Conservation (phyloP, 1,284 basidiomycete genomes). For the Malassezia arunalokei region DNA sequence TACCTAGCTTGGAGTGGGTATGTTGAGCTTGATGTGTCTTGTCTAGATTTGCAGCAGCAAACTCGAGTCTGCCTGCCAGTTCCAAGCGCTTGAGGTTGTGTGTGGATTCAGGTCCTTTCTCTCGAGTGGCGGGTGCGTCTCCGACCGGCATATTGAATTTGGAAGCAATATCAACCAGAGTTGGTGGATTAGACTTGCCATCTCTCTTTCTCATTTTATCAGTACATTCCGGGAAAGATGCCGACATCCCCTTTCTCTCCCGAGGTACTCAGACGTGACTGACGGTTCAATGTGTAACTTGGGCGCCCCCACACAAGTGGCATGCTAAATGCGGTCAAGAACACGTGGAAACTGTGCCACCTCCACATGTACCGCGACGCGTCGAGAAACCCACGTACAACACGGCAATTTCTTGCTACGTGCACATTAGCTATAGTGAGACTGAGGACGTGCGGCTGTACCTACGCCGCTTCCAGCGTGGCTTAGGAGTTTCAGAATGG, state of each 20-base stretch:
- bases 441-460: background rate
- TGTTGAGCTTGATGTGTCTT: background rate
- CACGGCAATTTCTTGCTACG: too few relatives aligned
- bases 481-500: background rate
- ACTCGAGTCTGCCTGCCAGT: slow-evolving; percentile 7
- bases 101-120: background rate
- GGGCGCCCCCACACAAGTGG: too few relatives aligned
- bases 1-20: slow-evolving; percentile 10
- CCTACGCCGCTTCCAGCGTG: background rate
- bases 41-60: background rate
- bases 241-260: background rate
- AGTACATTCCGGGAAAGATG: background rate
- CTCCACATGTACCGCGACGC: background rate
- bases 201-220: background rate
- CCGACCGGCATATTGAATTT: slow-evolving; percentile 5
- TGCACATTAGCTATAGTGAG: too few relatives aligned
- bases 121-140: background rate
- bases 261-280: too few relatives aligned
- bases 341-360: background rate
- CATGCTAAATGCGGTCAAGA: background rate
- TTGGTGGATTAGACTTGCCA: slow-evolving; percentile 5
- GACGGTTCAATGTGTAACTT: too few relatives aligned
- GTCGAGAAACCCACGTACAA: too few relatives aligned
- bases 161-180: slow-evolving; percentile 7
- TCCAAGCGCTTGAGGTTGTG: slow-evolving; percentile 8